phyloP scores from a whole-genome alignment of 1,284 basidiomycete species.

The Phylloboletellus chloephorus region DNA sequence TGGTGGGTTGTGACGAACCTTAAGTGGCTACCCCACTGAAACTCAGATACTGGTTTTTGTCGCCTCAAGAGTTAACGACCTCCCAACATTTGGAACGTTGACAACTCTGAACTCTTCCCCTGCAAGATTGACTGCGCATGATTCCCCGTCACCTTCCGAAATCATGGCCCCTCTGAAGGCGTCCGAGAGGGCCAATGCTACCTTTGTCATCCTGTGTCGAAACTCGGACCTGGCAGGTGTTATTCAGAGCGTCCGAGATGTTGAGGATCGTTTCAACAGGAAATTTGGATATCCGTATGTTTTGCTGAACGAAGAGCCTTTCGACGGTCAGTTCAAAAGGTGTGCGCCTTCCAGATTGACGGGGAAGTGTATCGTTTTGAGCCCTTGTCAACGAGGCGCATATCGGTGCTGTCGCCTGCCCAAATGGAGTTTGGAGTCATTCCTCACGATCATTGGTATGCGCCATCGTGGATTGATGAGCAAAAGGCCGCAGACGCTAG shows the following conservation, averaged over 20 bases:
- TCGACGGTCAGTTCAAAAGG: slow-evolving; percentile 62
- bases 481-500: slow-evolving; percentile 55
- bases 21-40: neutral
- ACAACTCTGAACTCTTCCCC: neutral
- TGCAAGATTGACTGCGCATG: neutral
- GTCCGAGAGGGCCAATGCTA: slow-evolving; percentile 24
- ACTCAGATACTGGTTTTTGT: slow-evolving; percentile 17
- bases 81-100: slow-evolving; percentile 4
- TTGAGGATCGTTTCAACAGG: slow-evolving; percentile 62
- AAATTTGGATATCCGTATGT: slow-evolving; percentile 65
- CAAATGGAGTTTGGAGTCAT: slow-evolving; percentile 69
- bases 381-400: slow-evolving; percentile 38
- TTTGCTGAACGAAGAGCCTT: slow-evolving; percentile 68
- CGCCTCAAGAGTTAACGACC: slow-evolving; percentile 2
- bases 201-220: slow-evolving; percentile 30
- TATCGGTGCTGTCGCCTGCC: slow-evolving; percentile 50
- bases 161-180: neutral
- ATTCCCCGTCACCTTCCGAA: neutral
- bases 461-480: slow-evolving; percentile 80
- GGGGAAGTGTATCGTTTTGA: slow-evolving; percentile 14
- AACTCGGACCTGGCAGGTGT: slow-evolving; percentile 48
- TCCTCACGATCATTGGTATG: slow-evolving; percentile 67
- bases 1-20: neutral
- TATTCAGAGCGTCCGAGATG: slow-evolving; percentile 46
- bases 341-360: slow-evolving; percentile 27